A percentile compares a stretch with the other conserved stretches of the same genome.
phyloP scores from a whole-genome alignment of 2,329 filamentous ascomycete species.

The Nannizzia gypsea region DNA sequence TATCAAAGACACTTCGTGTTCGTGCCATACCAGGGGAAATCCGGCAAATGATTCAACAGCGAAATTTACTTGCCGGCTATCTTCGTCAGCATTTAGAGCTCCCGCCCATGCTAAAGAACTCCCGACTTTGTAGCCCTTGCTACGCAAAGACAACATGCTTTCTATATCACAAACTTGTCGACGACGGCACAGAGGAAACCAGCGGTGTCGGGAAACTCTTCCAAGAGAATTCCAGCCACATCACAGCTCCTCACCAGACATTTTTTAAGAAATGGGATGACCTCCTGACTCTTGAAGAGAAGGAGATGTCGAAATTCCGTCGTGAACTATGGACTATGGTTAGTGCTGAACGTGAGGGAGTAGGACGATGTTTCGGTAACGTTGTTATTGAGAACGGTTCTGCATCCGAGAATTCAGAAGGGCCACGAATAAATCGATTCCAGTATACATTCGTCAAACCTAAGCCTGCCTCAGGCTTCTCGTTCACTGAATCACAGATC shows the following conservation, averaged over 20 bases:
- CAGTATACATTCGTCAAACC: constrained; percentile 75
- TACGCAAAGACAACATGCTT: constrained; percentile 89
- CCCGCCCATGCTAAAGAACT: constrained; percentile 73
- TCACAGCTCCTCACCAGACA: constrained; percentile 60
- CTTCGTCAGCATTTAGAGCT: constrained; percentile 71
- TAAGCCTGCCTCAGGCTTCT: constrained; percentile 50
- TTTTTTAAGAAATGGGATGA: constrained; percentile 96
- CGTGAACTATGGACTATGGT: constrained; percentile 94
- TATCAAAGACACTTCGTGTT: constrained; percentile 71
- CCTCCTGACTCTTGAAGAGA: constrained; percentile 86
- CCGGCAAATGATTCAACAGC: constrained; percentile 91
- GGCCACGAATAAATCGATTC: constrained; percentile 80
- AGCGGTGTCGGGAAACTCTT: constrained; percentile 76
- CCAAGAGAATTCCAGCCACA: constrained; percentile 63
- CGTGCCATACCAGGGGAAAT: constrained; percentile 78
- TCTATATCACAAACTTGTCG: constrained; percentile 81
- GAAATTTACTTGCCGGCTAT: constrained; percentile 78
- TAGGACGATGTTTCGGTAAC: constrained; percentile 80
- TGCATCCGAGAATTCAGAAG: constrained; percentile 54
- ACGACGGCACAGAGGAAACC: constrained; percentile 67
- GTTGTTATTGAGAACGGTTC: constrained; percentile 73
- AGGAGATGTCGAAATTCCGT: constrained; percentile 72
- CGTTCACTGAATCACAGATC: constrained; percentile 84
- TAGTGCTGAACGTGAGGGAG: constrained; percentile 72
- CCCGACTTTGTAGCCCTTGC: constrained; percentile 71